phyloP scores from a whole-genome alignment of 139 green algal species.

The Yamagishiella unicocca region DNA sequence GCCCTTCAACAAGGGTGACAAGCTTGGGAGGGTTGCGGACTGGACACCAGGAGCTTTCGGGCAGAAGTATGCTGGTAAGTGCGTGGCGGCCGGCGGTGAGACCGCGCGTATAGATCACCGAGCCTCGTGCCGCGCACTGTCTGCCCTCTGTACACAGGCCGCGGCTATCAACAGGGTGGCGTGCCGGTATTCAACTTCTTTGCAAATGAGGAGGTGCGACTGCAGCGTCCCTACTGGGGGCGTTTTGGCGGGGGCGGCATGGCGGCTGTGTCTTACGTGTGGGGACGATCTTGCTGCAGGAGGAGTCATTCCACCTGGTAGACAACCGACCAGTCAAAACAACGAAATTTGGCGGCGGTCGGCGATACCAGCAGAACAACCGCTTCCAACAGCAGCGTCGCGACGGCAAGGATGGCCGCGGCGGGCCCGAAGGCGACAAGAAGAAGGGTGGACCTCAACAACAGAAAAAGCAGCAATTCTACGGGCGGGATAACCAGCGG shows the following conservation, averaged over 20 bases:
- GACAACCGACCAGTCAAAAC: constrained; percentile 88
- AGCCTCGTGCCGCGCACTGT: background rate
- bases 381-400: constrained; percentile 73
- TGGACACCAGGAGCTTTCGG: constrained; percentile 74
- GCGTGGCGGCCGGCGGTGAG: background rate
- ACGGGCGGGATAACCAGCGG: constrained; percentile 67
- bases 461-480: constrained; percentile 58
- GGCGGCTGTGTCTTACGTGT: background rate
- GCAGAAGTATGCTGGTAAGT: constrained; percentile 59
- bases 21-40: constrained; percentile 84
- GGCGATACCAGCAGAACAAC: constrained; percentile 76
- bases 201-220: constrained; percentile 89
- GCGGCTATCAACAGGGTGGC: constrained; percentile 57
- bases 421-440: constrained; percentile 50
- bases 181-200: constrained; percentile 96
- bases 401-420: constrained; percentile 66
- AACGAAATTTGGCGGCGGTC: constrained; percentile 63
- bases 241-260: constrained; percentile 5
- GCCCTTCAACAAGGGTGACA: constrained; percentile 94
- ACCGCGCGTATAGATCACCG: background rate
- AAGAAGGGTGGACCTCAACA: constrained; percentile 43
- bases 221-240: background rate
- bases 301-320: constrained; percentile 97
- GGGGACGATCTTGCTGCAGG: constrained; percentile 63
- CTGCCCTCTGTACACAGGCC: background rate